Conservation (phyloP, 73 alveolate genomes). For the Stentor roeselii region DNA sequence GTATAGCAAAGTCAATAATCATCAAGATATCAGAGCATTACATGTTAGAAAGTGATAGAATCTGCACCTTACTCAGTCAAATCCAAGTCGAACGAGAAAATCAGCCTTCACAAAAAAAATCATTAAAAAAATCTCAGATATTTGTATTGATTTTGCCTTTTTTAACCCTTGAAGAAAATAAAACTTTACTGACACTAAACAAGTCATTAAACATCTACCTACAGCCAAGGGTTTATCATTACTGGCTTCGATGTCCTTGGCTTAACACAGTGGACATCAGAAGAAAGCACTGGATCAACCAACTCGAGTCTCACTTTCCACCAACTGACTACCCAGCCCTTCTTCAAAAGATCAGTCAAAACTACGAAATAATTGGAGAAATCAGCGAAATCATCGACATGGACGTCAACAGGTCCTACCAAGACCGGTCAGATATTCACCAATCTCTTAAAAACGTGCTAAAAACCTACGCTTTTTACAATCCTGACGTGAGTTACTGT, state of each 20-base stretch:
- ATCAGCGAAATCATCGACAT: not conserved
- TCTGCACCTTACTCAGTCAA: not conserved
- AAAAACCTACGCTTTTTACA: conserved; percentile 72
- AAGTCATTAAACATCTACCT: not conserved
- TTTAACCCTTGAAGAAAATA: not conserved
- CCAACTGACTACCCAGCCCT: conserved; percentile 42
- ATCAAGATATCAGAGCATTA: not conserved
- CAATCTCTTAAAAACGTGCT: conserved; percentile 49
- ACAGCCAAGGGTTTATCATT: not conserved
- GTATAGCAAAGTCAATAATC: not conserved
- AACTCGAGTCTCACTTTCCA: not conserved
- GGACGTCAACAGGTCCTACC: conserved; percentile 13
- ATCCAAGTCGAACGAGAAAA: not conserved
- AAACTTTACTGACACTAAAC: not conserved
- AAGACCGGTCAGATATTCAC: conserved; percentile 27
- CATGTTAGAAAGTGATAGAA: not conserved
- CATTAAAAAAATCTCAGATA: too few species aligned
- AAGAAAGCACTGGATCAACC: not conserved
- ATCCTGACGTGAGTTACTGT: conserved; percentile 73
- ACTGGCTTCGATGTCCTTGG: not conserved
- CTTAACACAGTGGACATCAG: not conserved
- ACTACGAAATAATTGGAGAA: conserved; percentile 13
- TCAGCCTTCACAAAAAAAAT: not conserved
- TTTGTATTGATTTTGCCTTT: too few species aligned
- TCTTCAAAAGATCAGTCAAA: conserved; percentile 35